Percentiles rank a stretch among this genome's conserved stretches.
These are phyloP conservation scores for Coffea canephora DNA, from an alignment of 257 asterid genomes.

Conservation along the genomic window DNA sequence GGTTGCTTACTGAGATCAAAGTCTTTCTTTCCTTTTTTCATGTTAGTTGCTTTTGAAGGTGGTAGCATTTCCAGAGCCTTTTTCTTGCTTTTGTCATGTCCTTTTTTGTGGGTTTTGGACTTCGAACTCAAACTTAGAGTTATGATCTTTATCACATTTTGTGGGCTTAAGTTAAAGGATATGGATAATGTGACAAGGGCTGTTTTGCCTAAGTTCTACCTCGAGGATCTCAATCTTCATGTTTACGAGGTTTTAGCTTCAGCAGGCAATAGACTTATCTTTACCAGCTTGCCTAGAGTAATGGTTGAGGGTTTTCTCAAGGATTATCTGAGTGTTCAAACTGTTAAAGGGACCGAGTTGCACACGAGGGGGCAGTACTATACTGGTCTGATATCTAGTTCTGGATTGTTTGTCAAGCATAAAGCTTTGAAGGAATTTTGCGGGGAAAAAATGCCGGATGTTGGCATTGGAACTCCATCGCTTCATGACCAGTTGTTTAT, in stretches of 20 bases:
- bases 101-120: conserved; percentile 41
- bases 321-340: conserved; percentile 61
- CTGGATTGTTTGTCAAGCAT: conserved; percentile 62
- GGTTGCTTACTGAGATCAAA: conserved; percentile 44
- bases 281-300: conserved; percentile 68
- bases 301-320: conserved; percentile 79
- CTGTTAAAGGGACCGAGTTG: conserved; percentile 71
- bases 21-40: conserved; percentile 85
- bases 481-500: conserved; percentile 53
- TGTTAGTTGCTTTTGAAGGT: conserved; percentile 91
- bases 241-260: conserved; percentile 50
- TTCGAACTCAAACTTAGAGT: conserved; percentile 45
- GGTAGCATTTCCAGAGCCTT: conserved; percentile 75
- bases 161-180: conserved; percentile 57
- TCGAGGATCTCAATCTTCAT: conserved; percentile 53
- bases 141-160: conserved; percentile 77
- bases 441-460: conserved; percentile 57
- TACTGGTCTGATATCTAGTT: conserved; percentile 48
- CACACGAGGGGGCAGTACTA: conserved; percentile 49
- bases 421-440: conserved; percentile 56
- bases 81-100: conserved; percentile 55
- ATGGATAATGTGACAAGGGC: conserved; percentile 65
- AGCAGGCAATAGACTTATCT: conserved; percentile 40
- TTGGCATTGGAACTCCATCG: conserved; percentile 61
- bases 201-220: conserved; percentile 79